Evolutionary conservation across 768 basidiomycete species (phyloP), one percentile per base, ranked within the genome.

Genomic region (Erythrobasidium yunnanense): DNA sequence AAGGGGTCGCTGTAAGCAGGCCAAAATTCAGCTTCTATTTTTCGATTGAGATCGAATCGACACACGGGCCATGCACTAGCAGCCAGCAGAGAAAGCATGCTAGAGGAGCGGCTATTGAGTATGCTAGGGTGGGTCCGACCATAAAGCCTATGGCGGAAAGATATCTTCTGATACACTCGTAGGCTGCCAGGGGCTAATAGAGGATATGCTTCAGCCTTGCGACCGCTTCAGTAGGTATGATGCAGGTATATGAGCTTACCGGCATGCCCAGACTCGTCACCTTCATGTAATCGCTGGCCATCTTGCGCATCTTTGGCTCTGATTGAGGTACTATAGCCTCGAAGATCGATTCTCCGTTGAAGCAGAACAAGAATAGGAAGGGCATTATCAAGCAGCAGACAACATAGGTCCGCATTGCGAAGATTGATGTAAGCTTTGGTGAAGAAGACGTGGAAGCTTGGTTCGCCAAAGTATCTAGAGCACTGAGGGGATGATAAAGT

Each of bases 111-210:
- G 60, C 45, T 3, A 63, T 15, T 2, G 47, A 29, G 47, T 34
- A 63, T 2, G 60, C 60, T 7, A 63, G 6, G 33, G 60, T 38
- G 7, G 60, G 60, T 3, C 60, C 60, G 25, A 32, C 8, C 60
- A 63, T 63, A 22, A 49, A 23, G 13, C 60, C 60, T 20, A 45
- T 33, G 25, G 45, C 30, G 32, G 32, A 38, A 4, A 63, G 47
- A 47, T 63, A 63, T 30, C 60, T 18, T 38, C 60, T 49, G 17
- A 63, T 4, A 23, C 60, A 63, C 30, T 63, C 60, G 38, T 63
- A 63, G 18, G 60, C 60, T 11, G 60, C 47, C 4, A 63, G 32
- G 30, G 60, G 38, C 38, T 42, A n/a, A n/a, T n/a, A n/a, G n/a
- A n/a, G n/a, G n/a, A n/a, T n/a, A n/a, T n/a, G n/a, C n/a, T n/a